These are phyloP conservation scores for Boletus tomentosulus DNA, from an alignment of 768 basidiomycete species.

Conservation along the genomic window DNA sequence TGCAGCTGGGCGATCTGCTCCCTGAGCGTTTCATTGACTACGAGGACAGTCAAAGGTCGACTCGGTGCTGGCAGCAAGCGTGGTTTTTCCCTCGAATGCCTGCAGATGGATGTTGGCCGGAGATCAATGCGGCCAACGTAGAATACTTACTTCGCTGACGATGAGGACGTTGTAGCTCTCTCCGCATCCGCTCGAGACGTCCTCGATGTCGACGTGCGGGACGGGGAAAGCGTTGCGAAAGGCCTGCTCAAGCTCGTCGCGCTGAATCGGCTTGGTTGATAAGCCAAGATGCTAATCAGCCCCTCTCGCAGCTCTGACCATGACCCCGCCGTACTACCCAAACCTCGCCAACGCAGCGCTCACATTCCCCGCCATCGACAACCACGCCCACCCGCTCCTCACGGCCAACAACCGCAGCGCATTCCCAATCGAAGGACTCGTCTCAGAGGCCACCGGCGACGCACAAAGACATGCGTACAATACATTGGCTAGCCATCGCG, in stretches of 20 bases:
- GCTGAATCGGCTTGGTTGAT: constrained; percentile 46
- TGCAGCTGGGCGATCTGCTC: constrained; percentile 75
- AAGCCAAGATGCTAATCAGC: not conserved
- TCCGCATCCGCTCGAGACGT: constrained; percentile 78
- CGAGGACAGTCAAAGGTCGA: constrained; percentile 1
- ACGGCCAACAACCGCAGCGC: constrained; percentile 38
- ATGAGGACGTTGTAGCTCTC: constrained; percentile 71
- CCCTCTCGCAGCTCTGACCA: not conserved
- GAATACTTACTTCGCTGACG: constrained; percentile 62
- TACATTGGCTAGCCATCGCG: constrained; percentile 58
- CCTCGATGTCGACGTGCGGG: constrained; percentile 66
- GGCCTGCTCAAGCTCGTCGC: constrained; percentile 52
- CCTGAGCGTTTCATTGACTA: constrained; percentile 78
- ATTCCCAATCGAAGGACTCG: constrained; percentile 58
- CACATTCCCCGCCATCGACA: constrained; percentile 62
- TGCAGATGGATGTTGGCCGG: constrained; percentile 22
- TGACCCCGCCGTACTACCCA: constrained; percentile 14
- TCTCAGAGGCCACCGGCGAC: constrained; percentile 59
- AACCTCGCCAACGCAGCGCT: constrained; percentile 18
- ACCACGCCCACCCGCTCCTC: constrained; percentile 75
- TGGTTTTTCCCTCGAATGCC: constrained; percentile 77
- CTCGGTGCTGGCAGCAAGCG: constrained; percentile 50
- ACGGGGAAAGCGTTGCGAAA: constrained; percentile 64
- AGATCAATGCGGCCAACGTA: not conserved
- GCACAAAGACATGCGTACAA: constrained; percentile 50